Evolutionary conservation across 352 stramenopile genomes (phyloP).

Genomic region (Globisporangium lucens): DNA sequence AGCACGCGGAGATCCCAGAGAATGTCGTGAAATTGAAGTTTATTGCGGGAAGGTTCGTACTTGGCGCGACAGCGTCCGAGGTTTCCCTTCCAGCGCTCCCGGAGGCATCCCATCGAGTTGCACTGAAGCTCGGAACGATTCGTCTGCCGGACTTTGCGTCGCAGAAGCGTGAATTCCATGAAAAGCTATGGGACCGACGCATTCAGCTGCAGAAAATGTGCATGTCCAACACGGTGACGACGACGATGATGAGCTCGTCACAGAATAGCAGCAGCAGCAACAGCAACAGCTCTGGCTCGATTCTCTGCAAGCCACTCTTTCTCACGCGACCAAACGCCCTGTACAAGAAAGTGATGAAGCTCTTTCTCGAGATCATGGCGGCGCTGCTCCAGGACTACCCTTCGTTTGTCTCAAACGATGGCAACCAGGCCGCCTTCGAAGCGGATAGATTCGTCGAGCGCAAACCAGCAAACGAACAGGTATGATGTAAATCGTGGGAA

Average conservation of each 20-base stretch:
- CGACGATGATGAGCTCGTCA: background rate
- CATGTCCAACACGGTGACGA: constrained; percentile 14
- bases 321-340: constrained; percentile 22
- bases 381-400: constrained; percentile 21
- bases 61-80: constrained; percentile 3
- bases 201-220: constrained; percentile 49
- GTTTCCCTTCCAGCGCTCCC: constrained; percentile 17
- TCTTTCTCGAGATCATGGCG: constrained; percentile 24
- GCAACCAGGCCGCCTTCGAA: constrained; percentile 22
- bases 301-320: constrained; percentile 17
- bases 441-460: constrained; percentile 21
- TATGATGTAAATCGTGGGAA: constrained; percentile 14
- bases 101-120: constrained; percentile 13
- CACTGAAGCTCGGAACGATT: constrained; percentile 18
- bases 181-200: constrained; percentile 44
- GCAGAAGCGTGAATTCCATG: constrained; percentile 38
- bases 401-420: constrained; percentile 14
- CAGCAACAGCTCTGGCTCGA: background rate
- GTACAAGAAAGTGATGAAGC: constrained; percentile 29
- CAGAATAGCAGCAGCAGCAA: background rate
- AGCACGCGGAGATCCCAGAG: constrained; percentile 24
- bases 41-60: constrained; percentile 25
- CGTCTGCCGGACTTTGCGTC: constrained; percentile 25
- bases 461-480: constrained; percentile 25
- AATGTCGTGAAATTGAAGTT: constrained; percentile 46